phyloP scores from a whole-genome alignment of 169 alveolate species.

The Cryptosporidium ryanae region DNA sequence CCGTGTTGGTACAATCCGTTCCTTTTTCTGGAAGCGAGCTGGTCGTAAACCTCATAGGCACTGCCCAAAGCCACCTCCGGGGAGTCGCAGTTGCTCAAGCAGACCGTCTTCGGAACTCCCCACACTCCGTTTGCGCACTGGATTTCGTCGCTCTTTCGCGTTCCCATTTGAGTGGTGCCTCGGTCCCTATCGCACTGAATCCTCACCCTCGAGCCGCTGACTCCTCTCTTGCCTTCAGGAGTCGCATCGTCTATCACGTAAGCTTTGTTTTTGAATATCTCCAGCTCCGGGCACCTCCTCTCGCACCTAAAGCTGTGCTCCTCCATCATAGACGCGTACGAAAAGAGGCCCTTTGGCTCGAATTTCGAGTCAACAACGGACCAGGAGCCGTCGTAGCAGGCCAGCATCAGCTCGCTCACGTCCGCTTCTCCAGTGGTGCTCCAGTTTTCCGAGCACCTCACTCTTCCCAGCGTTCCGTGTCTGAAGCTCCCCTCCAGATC shows the following conservation, averaged over 20 bases:
- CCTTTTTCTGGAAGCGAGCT: slow-evolving; percentile 9
- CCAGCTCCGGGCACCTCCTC: slow-evolving; percentile 32
- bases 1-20: slow-evolving; percentile 47
- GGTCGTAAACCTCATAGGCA: slow-evolving; percentile 20
- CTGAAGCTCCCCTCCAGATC: background rate
- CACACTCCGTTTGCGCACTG: slow-evolving; percentile 68
- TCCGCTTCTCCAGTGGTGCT: background rate
- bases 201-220: slow-evolving; percentile 32
- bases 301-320: slow-evolving; percentile 20
- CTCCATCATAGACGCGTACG: background rate
- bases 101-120: slow-evolving; percentile 68
- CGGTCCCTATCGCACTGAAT: slow-evolving; percentile 42
- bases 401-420: background rate
- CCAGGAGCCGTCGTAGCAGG: slow-evolving; percentile 65
- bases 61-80: slow-evolving; percentile 51
- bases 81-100: slow-evolving; percentile 42
- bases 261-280: slow-evolving; percentile 52
- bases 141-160: slow-evolving; percentile 26
- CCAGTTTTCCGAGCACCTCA: slow-evolving; percentile 61
- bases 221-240: background rate
- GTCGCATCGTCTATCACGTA: slow-evolving; percentile 18
- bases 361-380: background rate
- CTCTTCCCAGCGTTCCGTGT: slow-evolving; percentile 65
- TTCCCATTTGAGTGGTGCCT: slow-evolving; percentile 41
- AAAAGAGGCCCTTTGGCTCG: background rate